Evolutionary conservation across 1,139 yeast genomes (phyloP), one percentile per base, ranked within the genome.

Genomic region (Pichia sp.): DNA sequence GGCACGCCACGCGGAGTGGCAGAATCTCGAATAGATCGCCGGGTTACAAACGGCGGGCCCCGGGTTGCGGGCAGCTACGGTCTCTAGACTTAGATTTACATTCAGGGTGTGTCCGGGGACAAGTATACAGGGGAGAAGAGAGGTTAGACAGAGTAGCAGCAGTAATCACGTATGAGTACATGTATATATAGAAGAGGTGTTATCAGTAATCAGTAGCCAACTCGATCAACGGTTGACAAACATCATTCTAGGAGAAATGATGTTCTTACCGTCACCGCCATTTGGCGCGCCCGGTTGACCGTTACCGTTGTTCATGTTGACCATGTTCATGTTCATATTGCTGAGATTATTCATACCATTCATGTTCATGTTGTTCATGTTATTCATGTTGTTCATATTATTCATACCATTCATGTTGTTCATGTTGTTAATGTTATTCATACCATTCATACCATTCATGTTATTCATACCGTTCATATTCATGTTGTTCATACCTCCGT

Each of bases 191-290:
- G n/a, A n/a, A n/a, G n/a, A n/a, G n/a, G 10, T 21, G 4, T 7
- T 21, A 10, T 14, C 4, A 28, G n/a, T 36, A 34, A 34, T 20
- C 32, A 7, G 15, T 11, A 7, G 18, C 5, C 9, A 5, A 15
- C n/a, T 6, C 12, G 6, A 31, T 21, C 17, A 44, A 33, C 47
- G 50, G 32, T 44, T 47, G 42, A 46, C 36, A 24, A 42, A 46
- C 44, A 46, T 46, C 46, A 42, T 42, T 21, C 45, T 35, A 5
- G 43, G 38, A 14, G 46, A 38, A 15, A 38, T n/a, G 11, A 31
- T 38, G 14, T 21, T 30, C 27, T 46, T 46, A 34, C 33, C 18
- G 19, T 46, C 49, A 8, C 45, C 42, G 17, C 33, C 28, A 15
- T 37, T 19, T 32, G 34, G 40, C 10, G 19, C 40, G 21, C 46